Evolutionary conservation across 2,329 filamentous ascomycete species (phyloP).

Genomic region (Lojkania enalia): DNA sequence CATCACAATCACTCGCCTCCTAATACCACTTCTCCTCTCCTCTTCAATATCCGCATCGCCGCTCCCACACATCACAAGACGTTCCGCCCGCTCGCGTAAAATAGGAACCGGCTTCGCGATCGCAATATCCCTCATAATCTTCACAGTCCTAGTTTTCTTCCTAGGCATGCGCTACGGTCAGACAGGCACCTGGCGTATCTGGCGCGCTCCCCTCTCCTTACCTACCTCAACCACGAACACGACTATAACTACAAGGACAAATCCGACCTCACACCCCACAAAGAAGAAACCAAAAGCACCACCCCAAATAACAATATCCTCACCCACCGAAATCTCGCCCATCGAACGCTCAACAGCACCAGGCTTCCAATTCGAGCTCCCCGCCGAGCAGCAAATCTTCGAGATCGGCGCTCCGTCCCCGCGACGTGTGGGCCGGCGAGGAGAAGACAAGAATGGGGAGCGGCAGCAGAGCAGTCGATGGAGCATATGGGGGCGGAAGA

Average conservation of each 20-base stretch:
- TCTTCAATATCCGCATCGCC: too few species aligned
- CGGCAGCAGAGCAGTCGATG: background rate
- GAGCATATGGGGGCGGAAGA: background rate
- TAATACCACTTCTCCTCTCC: too few species aligned
- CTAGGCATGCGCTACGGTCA: constrained; percentile 16
- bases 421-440: background rate
- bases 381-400: background rate
- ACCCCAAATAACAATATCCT: background rate
- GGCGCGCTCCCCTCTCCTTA: background rate
- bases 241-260: background rate
- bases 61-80: background rate
- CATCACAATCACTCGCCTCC: too few species aligned
- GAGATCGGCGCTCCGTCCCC: background rate
- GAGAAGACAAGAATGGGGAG: background rate
- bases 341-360: background rate
- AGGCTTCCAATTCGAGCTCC: background rate
- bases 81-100: constrained; percentile 4
- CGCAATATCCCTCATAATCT: constrained; percentile 12
- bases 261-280: background rate
- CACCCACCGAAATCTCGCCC: background rate
- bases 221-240: background rate
- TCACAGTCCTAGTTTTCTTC: constrained; percentile 17
- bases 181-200: constrained; percentile 10
- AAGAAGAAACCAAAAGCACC: background rate
- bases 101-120: constrained; percentile 15